A percentile compares a stretch with the other conserved stretches of the same genome.
These are phyloP conservation scores for Phytophthora citricola DNA, from an alignment of 352 stramenopile genomes.

Conservation along the genomic window DNA sequence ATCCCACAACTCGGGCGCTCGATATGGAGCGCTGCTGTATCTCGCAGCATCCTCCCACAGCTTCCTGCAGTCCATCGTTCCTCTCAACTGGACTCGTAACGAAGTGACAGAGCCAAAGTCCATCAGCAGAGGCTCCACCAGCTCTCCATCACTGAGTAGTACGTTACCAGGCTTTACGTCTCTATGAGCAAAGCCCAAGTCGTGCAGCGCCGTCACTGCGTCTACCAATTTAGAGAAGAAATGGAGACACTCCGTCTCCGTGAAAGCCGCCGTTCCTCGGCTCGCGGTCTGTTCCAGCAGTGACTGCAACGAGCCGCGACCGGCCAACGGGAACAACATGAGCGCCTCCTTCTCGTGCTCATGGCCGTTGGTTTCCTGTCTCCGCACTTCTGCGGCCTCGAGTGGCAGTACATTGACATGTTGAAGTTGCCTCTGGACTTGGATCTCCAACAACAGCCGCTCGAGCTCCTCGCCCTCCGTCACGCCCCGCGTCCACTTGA, in stretches of 20 bases:
- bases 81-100: slow-evolving; percentile 38
- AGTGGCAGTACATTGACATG: slow-evolving; percentile 65
- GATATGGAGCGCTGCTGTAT: slow-evolving; percentile 90
- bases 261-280: slow-evolving; percentile 41
- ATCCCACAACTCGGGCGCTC: slow-evolving; percentile 92
- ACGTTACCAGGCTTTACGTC: slow-evolving; percentile 86
- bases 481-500: slow-evolving; percentile 73
- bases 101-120: slow-evolving; percentile 79
- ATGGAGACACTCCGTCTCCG: slow-evolving; percentile 52
- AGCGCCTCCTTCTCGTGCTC: slow-evolving; percentile 57
- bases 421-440: slow-evolving; percentile 64
- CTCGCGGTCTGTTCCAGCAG: slow-evolving; percentile 42
- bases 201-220: slow-evolving; percentile 66
- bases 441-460: slow-evolving; percentile 73
- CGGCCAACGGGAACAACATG: slow-evolving; percentile 66
- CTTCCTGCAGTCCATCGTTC: slow-evolving; percentile 47
- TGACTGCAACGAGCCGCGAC: slow-evolving; percentile 64
- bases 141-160: slow-evolving; percentile 52
- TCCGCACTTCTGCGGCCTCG: slow-evolving; percentile 56
- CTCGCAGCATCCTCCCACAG: slow-evolving; percentile 85
- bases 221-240: slow-evolving; percentile 64
- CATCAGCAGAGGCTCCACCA: slow-evolving; percentile 65
- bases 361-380: neutral
- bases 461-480: slow-evolving; percentile 61
- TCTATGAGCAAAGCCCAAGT: slow-evolving; percentile 65